Base-by-base conservation (phyloP, 2,329 filamentous ascomycete species). In the Corniculantispora saksenae region DNA sequence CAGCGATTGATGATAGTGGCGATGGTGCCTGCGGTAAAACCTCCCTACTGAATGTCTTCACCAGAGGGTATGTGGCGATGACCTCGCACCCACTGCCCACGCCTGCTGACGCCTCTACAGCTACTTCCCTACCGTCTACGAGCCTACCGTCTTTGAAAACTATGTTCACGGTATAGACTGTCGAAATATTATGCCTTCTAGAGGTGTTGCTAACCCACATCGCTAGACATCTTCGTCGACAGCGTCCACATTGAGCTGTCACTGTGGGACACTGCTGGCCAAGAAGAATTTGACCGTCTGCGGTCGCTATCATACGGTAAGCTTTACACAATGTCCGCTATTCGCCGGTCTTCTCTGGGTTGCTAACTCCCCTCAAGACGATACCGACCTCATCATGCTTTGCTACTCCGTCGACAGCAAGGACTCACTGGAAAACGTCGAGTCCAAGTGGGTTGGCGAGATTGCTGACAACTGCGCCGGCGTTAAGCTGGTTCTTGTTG, bases 11-110 rank as follows among this genome's bases (percentile, higher is more conserved):
- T 61, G 53, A 67, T 70, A 97, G 93, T 76, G 94, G 94, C 73
- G 94, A 98, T 77, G 94, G 94, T 84, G 94, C 94, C 72, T 96
- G 91, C 79, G 94, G 94, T 76, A 99, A 99, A 85, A 99, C 95
- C 63, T 97, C 94, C 69, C 81, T 98, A 74, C 82, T 99, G 73
- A 99, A 99, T 78, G 95, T 99, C 78, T 99, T 99, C 81, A 99
- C 95, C 71, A 89, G 94, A 91, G 94, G 94, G 91, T 96, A 82
- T 72, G 88, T 82, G 17, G 13, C n/a, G n/a, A 43, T 15, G 40
- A 25, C 15, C 6, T 15, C 35, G 45, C 50, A 50, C 35, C 32
- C 17, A 60, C 62, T 43, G 27, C 43, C 29, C 62, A 50, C 47
- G 15, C 9, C 48, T 25, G 51, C 61, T 66, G 59, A 65, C 65